Conservation (phyloP, 83 land plant species). For the Picea engelmannii region DNA sequence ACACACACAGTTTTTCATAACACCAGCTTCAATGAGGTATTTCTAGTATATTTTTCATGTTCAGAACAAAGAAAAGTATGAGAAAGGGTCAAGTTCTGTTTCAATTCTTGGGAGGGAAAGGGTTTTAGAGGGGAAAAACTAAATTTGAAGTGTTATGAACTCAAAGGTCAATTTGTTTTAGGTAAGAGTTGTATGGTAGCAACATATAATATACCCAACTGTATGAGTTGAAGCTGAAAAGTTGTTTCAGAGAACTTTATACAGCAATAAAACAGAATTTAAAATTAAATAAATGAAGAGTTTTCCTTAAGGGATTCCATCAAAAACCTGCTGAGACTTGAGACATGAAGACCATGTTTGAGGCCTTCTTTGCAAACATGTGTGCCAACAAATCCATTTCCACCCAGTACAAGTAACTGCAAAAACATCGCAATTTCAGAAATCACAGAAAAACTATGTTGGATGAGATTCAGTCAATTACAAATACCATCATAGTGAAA, state of each 20-base stretch:
- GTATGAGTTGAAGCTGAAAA: neutral
- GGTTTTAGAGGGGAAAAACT: neutral
- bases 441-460: neutral
- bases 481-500: neutral
- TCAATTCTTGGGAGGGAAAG: neutral
- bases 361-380: constrained; percentile 79
- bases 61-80: neutral
- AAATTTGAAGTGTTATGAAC: neutral
- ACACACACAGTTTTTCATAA: neutral
- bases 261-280: neutral
- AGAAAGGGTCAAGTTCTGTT: too few relatives aligned
- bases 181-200: neutral
- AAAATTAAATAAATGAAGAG: neutral
- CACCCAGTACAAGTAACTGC: constrained; percentile 78
- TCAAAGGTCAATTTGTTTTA: neutral
- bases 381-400: constrained; percentile 89
- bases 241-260: neutral
- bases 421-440: neutral
- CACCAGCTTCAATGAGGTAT: neutral
- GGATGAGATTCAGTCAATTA: neutral
- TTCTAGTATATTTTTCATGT: neutral
- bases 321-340: constrained; percentile 78
- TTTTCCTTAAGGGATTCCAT: neutral
- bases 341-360: constrained; percentile 56
- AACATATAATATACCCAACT: neutral